phyloP scores from a whole-genome alignment of 257 asterid species.

The Solanum microdontum region DNA sequence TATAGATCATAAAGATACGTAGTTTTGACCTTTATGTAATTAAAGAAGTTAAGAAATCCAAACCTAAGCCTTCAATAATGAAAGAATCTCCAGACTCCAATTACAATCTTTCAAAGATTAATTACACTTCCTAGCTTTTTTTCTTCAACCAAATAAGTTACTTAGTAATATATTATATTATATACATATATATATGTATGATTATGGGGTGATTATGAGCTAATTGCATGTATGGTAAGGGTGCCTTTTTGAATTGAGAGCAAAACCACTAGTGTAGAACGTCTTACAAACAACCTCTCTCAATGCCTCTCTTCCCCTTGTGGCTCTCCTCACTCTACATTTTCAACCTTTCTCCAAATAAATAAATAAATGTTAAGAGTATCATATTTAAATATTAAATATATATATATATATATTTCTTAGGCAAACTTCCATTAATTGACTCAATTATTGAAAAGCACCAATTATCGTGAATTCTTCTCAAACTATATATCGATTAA shows the following conservation, averaged over 20 bases:
- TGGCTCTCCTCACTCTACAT: background rate
- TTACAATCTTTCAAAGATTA: background rate
- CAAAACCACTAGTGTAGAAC: constrained; percentile 2
- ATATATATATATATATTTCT: background rate
- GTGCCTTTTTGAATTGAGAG: background rate
- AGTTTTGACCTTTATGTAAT: background rate
- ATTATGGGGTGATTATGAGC: background rate
- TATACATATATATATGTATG: background rate
- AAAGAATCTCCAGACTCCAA: background rate
- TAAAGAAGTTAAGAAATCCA: background rate
- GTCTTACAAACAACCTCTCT: background rate
- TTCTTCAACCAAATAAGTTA: background rate
- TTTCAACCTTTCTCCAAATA: background rate
- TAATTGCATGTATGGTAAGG: background rate
- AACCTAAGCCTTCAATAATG: background rate
- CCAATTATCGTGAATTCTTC: background rate
- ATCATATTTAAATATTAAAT: background rate
- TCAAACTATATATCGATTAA: background rate
- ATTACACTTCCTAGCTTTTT: background rate
- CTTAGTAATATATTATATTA: background rate
- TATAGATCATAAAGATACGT: background rate
- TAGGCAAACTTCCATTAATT: background rate
- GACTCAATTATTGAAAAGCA: background rate
- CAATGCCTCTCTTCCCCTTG: background rate
- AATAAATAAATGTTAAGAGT: background rate